Base-by-base conservation (phyloP, 2,329 filamentous ascomycete genomes). In the Colletotrichum sp. region DNA sequence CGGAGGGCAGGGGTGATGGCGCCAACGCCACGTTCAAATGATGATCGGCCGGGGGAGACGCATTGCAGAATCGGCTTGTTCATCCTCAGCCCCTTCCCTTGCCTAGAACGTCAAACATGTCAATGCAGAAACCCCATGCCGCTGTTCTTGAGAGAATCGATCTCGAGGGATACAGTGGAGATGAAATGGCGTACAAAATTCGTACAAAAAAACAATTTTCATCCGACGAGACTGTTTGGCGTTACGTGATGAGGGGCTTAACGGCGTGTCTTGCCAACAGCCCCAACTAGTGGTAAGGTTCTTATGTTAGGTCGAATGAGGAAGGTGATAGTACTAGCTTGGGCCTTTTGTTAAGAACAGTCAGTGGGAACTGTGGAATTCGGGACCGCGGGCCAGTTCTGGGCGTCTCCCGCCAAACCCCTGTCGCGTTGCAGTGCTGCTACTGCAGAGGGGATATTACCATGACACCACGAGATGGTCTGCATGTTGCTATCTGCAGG, bases 401-500 rank as follows among this genome's bases (percentile, higher is more conserved):
- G 8, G 6, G 16, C n/a, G 24, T 48, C 6, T 30, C 18, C n/a
- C 64, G 26, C n/a, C 36, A 15, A 30, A 34, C 39, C 64, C 39
- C 64, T 66, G 39, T 30, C n/a, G 64, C 64, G 64, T 55, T 52
- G 64, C 64, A 66, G 26, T 43, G 24, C 26, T 48, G 36, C 39
- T 30, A 30, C 64, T 55, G 64, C 64, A 48, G 64, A 26, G 36
- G 64, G 64, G 64, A 32, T 66, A 66, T 55, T 66, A 32, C 24
- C 64, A 52, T 55, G 64, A n/a, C 36, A 66, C 64, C 39, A 55
- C 39, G 36, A 66, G 39, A 30, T 18, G 36, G 7, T 26, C 16
- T 66, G 26, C 24, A 55, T 66, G 26, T 32, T 32, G 32, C 64
- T 52, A 66, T 65, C 61, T 66, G 64, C 63, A 61, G 43, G 63